phyloP scores from a whole-genome alignment of 140 eudicot species.

The Ambrosia hybrid region DNA sequence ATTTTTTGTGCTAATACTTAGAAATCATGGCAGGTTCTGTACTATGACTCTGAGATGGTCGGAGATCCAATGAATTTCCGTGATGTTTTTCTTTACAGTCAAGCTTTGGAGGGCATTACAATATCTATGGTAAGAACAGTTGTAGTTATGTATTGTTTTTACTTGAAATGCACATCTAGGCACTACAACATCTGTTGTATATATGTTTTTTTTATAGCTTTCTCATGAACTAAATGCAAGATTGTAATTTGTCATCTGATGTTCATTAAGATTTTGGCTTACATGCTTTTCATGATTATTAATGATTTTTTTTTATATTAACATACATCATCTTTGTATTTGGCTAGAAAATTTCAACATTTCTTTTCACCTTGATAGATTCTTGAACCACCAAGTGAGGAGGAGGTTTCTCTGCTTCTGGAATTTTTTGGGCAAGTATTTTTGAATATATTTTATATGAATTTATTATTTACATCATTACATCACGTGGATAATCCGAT shows the following conservation, averaged over 20 bases:
- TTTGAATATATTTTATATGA: constrained; percentile 17
- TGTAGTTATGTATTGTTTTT: constrained; percentile 3
- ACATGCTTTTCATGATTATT: neutral
- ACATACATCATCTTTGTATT: neutral
- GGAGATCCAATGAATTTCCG: constrained; percentile 93
- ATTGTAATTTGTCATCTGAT: constrained; percentile 4
- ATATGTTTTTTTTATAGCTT: constrained; percentile 12
- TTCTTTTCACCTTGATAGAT: constrained; percentile 45
- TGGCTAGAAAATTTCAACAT: neutral
- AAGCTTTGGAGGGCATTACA: constrained; percentile 94
- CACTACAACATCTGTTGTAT: constrained; percentile 16
- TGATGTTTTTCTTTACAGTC: constrained; percentile 93
- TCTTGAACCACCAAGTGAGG: constrained; percentile 91
- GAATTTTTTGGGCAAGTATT: constrained; percentile 68
- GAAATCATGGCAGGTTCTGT: constrained; percentile 60
- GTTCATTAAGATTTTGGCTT: constrained; percentile 17
- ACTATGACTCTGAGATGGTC: constrained; percentile 79
- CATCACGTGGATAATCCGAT: neutral
- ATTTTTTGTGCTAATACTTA: constrained; percentile 16
- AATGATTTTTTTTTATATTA: neutral
- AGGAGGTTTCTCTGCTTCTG: constrained; percentile 86
- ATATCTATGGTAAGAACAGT: constrained; percentile 70
- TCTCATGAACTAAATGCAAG: constrained; percentile 12
- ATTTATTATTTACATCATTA: constrained; percentile 2
- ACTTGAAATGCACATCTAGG: neutral